These are phyloP conservation scores for Trichoderma atrobrunneum DNA, from an alignment of 2,329 filamentous ascomycete species.

Conservation along the genomic window DNA sequence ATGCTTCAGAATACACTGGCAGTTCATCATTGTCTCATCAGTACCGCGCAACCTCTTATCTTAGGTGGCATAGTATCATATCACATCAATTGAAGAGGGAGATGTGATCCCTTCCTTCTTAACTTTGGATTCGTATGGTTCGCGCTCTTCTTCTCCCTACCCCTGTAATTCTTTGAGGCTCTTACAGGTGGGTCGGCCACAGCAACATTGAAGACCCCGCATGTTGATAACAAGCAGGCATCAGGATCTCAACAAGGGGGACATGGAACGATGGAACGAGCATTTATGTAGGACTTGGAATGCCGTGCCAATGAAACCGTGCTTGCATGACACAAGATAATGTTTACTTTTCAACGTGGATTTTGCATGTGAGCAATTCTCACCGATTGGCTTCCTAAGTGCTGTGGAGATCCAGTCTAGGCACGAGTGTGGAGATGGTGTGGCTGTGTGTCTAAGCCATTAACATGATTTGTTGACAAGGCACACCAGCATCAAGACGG, in stretches of 20 bases:
- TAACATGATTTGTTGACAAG: background rate
- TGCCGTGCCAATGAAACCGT: background rate
- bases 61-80: background rate
- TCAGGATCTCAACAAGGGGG: background rate
- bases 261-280: background rate
- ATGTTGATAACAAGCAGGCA: background rate
- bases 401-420: background rate
- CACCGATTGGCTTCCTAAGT: background rate
- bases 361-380: background rate
- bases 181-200: background rate
- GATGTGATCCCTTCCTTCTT: background rate
- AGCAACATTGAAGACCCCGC: background rate
- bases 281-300: background rate
- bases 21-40: background rate
- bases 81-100: background rate
- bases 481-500: background rate
- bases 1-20: background rate
- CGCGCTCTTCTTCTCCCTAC: background rate
- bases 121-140: background rate
- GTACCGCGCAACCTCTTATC: background rate
- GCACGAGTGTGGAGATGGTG: conserved; percentile 1
- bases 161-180: background rate
- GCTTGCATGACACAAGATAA: background rate
- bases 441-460: conserved; percentile 10
- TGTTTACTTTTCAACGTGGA: background rate